A percentile compares a stretch with the other conserved stretches of the same genome.
These are phyloP conservation scores for Kuraishia ogatae DNA, from an alignment of 805 yeast genomes.

Conservation along the genomic window DNA sequence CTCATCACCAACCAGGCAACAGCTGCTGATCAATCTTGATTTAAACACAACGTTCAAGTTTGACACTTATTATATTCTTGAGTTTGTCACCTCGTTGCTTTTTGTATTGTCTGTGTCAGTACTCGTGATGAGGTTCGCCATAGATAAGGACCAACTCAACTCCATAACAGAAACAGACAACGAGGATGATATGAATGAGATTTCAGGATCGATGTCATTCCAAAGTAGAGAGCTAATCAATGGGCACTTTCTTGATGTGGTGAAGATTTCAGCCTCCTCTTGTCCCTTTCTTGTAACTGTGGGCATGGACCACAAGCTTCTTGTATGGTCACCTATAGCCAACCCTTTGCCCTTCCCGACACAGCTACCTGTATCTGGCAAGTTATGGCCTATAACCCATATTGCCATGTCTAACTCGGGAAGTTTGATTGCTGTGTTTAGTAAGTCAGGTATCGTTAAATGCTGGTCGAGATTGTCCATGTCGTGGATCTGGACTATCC, in stretches of 20 bases:
- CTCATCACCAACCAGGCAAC: neutral
- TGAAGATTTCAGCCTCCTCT: constrained; percentile 49
- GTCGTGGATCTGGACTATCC: constrained; percentile 49
- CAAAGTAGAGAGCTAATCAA: constrained; percentile 30
- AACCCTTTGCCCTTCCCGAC: constrained; percentile 38
- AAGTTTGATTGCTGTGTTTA: constrained; percentile 45
- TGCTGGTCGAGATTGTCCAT: constrained; percentile 51
- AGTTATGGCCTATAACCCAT: constrained; percentile 56
- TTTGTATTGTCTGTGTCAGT: constrained; percentile 43
- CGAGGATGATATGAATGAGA: constrained; percentile 1
- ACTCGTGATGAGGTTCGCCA: constrained; percentile 31
- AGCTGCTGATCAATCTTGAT: neutral
- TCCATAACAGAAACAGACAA: constrained; percentile 5
- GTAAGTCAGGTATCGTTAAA: constrained; percentile 41
- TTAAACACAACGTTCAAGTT: constrained; percentile 26
- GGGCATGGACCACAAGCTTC: constrained; percentile 64
- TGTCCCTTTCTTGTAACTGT: constrained; percentile 60
- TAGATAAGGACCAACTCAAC: constrained; percentile 16
- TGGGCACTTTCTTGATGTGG: constrained; percentile 57
- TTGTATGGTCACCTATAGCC: constrained; percentile 66
- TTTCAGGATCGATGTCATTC: constrained; percentile 7
- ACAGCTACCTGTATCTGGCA: constrained; percentile 29
- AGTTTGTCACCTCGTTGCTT: constrained; percentile 40
- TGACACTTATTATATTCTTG: constrained; percentile 45
- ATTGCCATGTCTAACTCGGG: constrained; percentile 53